Percentiles rank a stretch among this genome's conserved stretches.
Conservation (phyloP, 306 rosid species). For the Chamaecrista fasciculata region DNA sequence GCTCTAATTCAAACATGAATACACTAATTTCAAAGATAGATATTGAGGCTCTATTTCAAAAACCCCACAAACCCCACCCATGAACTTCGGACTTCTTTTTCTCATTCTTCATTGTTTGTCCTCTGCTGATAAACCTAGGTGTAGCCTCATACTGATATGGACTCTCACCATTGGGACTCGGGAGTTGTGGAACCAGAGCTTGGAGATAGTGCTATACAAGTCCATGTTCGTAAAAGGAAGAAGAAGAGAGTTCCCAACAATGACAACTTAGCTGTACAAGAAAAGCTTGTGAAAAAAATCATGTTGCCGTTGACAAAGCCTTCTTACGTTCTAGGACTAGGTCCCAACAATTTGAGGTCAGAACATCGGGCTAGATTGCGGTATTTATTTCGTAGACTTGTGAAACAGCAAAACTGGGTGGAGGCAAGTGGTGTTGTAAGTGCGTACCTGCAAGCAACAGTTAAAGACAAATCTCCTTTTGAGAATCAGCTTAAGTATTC, state of each 20-base stretch:
- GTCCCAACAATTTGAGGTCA: constrained; percentile 40
- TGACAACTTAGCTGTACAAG: neutral
- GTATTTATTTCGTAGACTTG: constrained; percentile 40
- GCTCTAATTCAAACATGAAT: too few relatives aligned
- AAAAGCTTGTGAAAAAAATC: constrained; percentile 37
- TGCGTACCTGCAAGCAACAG: constrained; percentile 50
- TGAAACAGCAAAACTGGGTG: constrained; percentile 54
- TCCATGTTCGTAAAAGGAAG: constrained; percentile 45
- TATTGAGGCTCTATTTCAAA: too few relatives aligned
- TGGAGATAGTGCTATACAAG: neutral
- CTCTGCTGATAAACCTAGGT: too few relatives aligned
- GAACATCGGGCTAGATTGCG: constrained; percentile 48
- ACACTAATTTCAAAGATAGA: too few relatives aligned
- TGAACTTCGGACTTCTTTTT: too few relatives aligned
- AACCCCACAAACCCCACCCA: too few relatives aligned
- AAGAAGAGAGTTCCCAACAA: neutral
- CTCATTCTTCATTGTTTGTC: neutral
- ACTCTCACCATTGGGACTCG: neutral
- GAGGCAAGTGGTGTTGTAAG: constrained; percentile 68
- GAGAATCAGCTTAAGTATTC: constrained; percentile 63
- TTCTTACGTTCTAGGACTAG: constrained; percentile 45
- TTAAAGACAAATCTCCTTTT: constrained; percentile 40
- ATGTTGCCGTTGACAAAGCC: constrained; percentile 55
- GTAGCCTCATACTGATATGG: neutral
- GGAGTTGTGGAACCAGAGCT: neutral